Conservation (phyloP, 345 rosid species). For the Chamaenerion angustifolium region DNA sequence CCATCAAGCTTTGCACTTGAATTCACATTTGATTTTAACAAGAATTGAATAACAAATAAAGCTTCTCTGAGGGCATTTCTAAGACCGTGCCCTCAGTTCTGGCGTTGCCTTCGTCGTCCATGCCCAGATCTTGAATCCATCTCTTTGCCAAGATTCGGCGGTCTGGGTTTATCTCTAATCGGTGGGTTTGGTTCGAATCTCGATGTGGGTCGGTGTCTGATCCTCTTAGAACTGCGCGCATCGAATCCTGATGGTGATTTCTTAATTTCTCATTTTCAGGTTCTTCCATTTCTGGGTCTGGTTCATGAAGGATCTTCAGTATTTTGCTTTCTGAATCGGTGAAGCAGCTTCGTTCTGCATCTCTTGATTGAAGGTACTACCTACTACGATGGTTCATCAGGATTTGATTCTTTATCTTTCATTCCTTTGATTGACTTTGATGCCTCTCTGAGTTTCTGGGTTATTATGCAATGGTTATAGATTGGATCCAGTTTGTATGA, state of each 20-base stretch:
- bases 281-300: constrained; percentile 24
- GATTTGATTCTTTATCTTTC: constrained; percentile 10
- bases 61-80: constrained; percentile 25
- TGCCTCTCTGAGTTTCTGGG: constrained; percentile 1
- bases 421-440: neutral
- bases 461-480: constrained; percentile 5
- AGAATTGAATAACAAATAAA: constrained; percentile 12
- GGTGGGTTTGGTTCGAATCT: constrained; percentile 47
- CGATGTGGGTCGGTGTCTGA: constrained; percentile 14
- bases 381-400: constrained; percentile 5
- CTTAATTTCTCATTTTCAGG: constrained; percentile 19
- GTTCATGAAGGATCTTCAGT: constrained; percentile 46
- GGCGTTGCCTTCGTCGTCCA: constrained; percentile 16
- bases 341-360: constrained; percentile 10
- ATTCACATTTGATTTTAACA: constrained; percentile 25
- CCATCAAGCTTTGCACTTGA: constrained; percentile 10
- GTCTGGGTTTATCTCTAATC: constrained; percentile 50
- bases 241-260: constrained; percentile 14
- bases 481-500: neutral
- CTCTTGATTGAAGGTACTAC: constrained; percentile 30
- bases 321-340: constrained; percentile 29
- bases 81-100: constrained; percentile 45
- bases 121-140: constrained; percentile 4
- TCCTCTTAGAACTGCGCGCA: constrained; percentile 17
- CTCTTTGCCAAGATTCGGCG: constrained; percentile 39